phyloP scores from a whole-genome alignment of 2,329 filamentous ascomycete species.

The Cladosporium velox region DNA sequence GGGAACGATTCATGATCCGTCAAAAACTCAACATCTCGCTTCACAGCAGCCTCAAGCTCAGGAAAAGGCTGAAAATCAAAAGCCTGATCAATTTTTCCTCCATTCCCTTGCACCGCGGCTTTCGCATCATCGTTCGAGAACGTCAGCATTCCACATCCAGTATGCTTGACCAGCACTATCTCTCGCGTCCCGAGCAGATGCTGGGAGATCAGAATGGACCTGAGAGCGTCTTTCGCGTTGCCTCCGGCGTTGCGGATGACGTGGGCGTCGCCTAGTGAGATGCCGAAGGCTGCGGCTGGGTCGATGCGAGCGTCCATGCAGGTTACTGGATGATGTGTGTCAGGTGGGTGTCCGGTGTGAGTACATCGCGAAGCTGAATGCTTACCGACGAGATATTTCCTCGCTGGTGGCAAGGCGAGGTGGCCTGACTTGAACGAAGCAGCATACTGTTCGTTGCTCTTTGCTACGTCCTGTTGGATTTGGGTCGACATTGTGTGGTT shows the following conservation, averaged over 20 bases:
- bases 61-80: constrained; percentile 65
- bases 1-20: constrained; percentile 61
- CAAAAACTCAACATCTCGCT: constrained; percentile 66
- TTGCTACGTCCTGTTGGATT: constrained; percentile 57
- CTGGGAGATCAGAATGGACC: constrained; percentile 75
- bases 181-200: constrained; percentile 76
- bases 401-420: constrained; percentile 42
- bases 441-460: constrained; percentile 60
- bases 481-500: constrained; percentile 25
- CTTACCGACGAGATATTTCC: constrained; percentile 66
- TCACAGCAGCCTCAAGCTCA: constrained; percentile 64
- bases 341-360: background rate
- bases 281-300: constrained; percentile 67
- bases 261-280: constrained; percentile 74
- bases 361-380: background rate
- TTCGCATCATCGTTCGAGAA: constrained; percentile 63
- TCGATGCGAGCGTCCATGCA: constrained; percentile 81
- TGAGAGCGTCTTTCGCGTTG: constrained; percentile 65
- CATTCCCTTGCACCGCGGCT: constrained; percentile 58
- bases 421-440: constrained; percentile 65
- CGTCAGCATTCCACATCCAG: constrained; percentile 71
- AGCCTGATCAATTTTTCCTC: constrained; percentile 26
- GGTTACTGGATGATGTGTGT: constrained; percentile 54
- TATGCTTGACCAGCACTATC: constrained; percentile 74
- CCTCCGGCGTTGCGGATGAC: constrained; percentile 67